Conservation (phyloP, 208 protist species). For the Leishmania tarentolae region DNA sequence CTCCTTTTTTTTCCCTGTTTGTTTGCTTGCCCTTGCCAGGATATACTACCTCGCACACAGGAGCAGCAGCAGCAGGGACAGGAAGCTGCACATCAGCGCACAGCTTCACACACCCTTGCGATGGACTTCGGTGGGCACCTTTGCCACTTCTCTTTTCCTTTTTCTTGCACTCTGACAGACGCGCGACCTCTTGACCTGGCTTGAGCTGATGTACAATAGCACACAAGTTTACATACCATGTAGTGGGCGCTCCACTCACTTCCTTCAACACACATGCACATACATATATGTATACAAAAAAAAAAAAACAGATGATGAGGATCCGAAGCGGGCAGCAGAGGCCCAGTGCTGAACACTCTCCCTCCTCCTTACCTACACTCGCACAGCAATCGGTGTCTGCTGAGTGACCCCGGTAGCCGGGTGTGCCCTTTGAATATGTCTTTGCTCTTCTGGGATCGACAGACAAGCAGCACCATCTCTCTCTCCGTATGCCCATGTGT, state of each 20-base stretch:
- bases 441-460: background rate
- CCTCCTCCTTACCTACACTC: background rate
- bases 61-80: background rate
- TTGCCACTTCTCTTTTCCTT: background rate
- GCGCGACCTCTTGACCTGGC: background rate
- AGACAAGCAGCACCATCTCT: background rate
- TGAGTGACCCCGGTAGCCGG: background rate
- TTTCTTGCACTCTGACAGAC: background rate
- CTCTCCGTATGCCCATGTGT: background rate
- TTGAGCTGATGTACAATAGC: conserved; percentile 3
- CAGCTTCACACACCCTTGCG: background rate
- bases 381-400: background rate
- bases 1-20: background rate
- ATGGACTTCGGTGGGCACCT: background rate
- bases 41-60: background rate
- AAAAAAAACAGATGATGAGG: background rate
- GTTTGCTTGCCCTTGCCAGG: background rate
- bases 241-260: background rate
- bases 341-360: background rate
- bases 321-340: background rate
- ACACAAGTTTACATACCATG: background rate
- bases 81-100: background rate
- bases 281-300: background rate
- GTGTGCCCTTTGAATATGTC: background rate
- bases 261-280: background rate